Base-by-base conservation (phyloP, 2,329 filamentous ascomycete genomes). In the Aspergillus neoniger region DNA sequence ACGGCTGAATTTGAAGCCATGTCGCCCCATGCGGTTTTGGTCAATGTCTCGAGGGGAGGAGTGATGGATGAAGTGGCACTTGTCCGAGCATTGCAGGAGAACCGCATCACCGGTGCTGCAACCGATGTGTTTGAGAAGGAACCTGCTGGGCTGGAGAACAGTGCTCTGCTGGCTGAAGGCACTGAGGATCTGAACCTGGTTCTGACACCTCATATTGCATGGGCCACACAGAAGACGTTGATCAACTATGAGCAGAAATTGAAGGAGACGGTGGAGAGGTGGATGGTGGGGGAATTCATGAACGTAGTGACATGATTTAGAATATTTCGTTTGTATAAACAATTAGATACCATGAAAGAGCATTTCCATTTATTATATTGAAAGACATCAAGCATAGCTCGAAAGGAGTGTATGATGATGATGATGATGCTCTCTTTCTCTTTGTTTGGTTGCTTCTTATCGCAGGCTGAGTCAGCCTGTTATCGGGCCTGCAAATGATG, bases 161-260 rank as follows among this genome's bases (percentile, higher is more conserved):
- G 76, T 5, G 76, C 78, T 0, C 69, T 84, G 49, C 65, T 83
- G 23, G 67, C 72, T 6, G 72, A 79, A n/a, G 79, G 81, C 17
- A 73, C 73, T 2, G 72, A 76, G 54, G 74, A 77, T 19, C 76
- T 83, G 12, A 84, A 84, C 61, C 69, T 86, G 61, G 78, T 83
- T 0, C 65, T 83, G 43, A 82, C 76, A 51, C 82, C 83, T 17
- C 83, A 86, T 72, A 62, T 84, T 41, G 83, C 84, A 1, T 86
- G 83, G 83, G 80, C 79, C 63, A 78, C 81, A 1, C 74, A 77
- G 50, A 77, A 72, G 63, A 85, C 81, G 4, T 73, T 81, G 59
- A 71, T 76, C 48, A 83, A 80, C 41, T 76, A 83, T 44, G 74
- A 76, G 12, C 69, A 71, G 32, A 76, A 79, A 15, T 63, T 81